Conservation (phyloP, 2,329 filamentous ascomycete genomes). For the Colletotrichum plurivorum region DNA sequence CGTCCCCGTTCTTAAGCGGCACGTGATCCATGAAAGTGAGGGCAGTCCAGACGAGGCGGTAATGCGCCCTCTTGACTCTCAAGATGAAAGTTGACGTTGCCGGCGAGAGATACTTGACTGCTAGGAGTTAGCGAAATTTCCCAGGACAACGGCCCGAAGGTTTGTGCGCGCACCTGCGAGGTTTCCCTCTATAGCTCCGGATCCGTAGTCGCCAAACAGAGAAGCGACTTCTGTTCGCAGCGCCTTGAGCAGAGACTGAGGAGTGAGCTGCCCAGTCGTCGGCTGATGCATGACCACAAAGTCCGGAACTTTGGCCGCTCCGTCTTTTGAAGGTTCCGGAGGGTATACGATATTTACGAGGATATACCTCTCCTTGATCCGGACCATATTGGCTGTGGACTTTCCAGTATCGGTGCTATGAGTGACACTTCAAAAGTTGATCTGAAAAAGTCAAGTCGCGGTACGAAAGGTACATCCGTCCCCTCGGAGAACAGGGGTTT, state of each 20-base stretch:
- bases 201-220: constrained; percentile 91
- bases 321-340: constrained; percentile 58
- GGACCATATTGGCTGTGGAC: constrained; percentile 78
- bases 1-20: constrained; percentile 64
- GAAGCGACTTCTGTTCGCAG: constrained; percentile 79
- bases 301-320: constrained; percentile 62
- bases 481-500: background rate
- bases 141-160: background rate
- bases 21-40: constrained; percentile 84
- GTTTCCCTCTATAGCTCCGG: constrained; percentile 78
- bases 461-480: constrained; percentile 3
- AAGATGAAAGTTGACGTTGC: constrained; percentile 97
- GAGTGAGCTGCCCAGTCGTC: constrained; percentile 79
- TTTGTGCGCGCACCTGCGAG: constrained; percentile 69
- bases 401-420: background rate
- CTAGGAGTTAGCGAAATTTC: constrained; percentile 40
- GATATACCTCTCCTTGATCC: constrained; percentile 95
- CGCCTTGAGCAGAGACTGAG: constrained; percentile 74
- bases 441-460: constrained; percentile 29
- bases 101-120: constrained; percentile 92
- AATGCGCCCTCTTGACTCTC: constrained; percentile 84
- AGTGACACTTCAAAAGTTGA: constrained; percentile 15
- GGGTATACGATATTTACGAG: constrained; percentile 96
- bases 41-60: constrained; percentile 90
- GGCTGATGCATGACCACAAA: constrained; percentile 84